phyloP scores from a whole-genome alignment of 2,329 filamentous ascomycete genomes.

The Paecilomyces fulvus region DNA sequence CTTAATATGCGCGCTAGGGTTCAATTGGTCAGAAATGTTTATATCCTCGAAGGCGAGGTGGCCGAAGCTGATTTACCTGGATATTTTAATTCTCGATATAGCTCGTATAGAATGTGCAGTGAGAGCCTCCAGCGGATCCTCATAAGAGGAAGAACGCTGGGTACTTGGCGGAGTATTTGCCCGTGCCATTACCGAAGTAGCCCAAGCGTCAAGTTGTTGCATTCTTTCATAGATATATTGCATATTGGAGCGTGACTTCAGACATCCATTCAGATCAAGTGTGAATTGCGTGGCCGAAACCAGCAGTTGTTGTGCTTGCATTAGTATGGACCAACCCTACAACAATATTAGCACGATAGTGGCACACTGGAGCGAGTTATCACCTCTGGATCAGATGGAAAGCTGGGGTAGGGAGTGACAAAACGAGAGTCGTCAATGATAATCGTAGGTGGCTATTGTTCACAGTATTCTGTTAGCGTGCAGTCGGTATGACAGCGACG shows the following conservation, averaged over 20 bases:
- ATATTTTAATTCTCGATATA: conserved; percentile 37
- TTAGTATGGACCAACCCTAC: conserved; percentile 36
- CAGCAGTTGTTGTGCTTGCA: conserved; percentile 36
- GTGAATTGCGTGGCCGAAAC: conserved; percentile 35
- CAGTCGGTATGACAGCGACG: conserved; percentile 2
- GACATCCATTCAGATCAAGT: conserved; percentile 31
- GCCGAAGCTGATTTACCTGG: conserved; percentile 22
- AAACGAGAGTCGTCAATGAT: conserved; percentile 37
- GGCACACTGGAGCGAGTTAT: conserved; percentile 3
- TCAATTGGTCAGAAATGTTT: conserved; percentile 3
- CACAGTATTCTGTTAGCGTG: conserved; percentile 4
- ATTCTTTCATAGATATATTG: conserved; percentile 33
- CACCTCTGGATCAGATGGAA: conserved; percentile 34
- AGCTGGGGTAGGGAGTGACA: conserved; percentile 33
- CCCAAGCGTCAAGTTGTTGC: conserved; percentile 34
- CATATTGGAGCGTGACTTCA: conserved; percentile 27
- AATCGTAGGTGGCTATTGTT: conserved; percentile 31
- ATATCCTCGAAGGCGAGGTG: background rate
- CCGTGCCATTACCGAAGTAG: conserved; percentile 26
- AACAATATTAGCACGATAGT: conserved; percentile 8
- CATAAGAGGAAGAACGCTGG: conserved; percentile 14
- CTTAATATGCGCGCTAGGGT: conserved; percentile 36
- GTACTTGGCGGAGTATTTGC: conserved; percentile 21
- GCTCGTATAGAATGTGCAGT: conserved; percentile 32
- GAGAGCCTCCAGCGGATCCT: conserved; percentile 24